Conservation (phyloP, 169 alveolate genomes). For the Neospora caninum region DNA sequence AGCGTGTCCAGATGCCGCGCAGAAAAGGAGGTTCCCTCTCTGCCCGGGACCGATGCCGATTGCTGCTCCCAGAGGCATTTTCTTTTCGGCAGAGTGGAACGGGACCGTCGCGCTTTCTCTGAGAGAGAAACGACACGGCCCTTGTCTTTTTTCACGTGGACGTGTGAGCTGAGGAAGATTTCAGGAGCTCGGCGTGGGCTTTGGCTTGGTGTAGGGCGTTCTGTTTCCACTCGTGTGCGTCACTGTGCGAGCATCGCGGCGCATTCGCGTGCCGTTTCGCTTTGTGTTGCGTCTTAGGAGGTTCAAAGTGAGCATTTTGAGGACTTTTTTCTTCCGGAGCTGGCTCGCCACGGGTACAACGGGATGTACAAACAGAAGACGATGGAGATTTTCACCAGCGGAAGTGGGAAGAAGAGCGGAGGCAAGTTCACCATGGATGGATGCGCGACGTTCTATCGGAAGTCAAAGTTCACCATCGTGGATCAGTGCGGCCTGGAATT, state of each 20-base stretch:
- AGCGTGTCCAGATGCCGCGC: neutral
- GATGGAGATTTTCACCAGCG: slow-evolving; percentile 77
- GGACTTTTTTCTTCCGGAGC: slow-evolving; percentile 78
- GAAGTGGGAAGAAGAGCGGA: slow-evolving; percentile 80
- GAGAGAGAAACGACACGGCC: too few species aligned
- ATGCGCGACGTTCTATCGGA: slow-evolving; percentile 80
- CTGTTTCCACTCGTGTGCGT: too few species aligned
- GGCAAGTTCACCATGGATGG: slow-evolving; percentile 82
- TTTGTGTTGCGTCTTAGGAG: slow-evolving; percentile 63
- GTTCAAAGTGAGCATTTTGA: slow-evolving; percentile 81
- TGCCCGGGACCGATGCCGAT: neutral
- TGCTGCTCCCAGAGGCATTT: too few species aligned
- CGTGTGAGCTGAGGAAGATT: too few species aligned
- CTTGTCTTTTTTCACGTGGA: too few species aligned
- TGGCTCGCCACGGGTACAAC: slow-evolving; percentile 77
- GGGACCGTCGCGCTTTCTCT: too few species aligned
- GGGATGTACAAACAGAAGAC: slow-evolving; percentile 83
- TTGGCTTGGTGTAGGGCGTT: too few species aligned
- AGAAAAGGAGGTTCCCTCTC: neutral
- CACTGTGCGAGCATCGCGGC: too few species aligned
- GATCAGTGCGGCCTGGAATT: slow-evolving; percentile 80
- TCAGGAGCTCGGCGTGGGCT: too few species aligned
- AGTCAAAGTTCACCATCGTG: slow-evolving; percentile 73
- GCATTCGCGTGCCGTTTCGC: too few species aligned
- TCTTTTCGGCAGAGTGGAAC: too few species aligned